A percentile compares a stretch with the other conserved stretches of the same genome.
Conservation (phyloP, 345 rosid genomes). For the Crucihimalaya himalaica region DNA sequence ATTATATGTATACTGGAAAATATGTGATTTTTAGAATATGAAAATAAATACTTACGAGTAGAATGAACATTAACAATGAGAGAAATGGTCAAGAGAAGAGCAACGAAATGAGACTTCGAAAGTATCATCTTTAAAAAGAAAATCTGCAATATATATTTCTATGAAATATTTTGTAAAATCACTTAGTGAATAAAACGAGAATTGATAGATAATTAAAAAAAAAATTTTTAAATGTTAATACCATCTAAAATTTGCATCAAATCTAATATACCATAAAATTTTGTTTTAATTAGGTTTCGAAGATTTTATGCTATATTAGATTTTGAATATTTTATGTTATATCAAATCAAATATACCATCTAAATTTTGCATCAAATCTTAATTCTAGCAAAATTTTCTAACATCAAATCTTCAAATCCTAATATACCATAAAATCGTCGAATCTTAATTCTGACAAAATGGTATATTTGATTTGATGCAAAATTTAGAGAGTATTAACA, state of each 20-base stretch:
- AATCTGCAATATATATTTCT: background rate
- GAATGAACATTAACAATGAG: background rate
- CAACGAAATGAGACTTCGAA: background rate
- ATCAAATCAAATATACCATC: no score
- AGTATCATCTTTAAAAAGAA: background rate
- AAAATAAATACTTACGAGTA: slow-evolving; percentile 2
- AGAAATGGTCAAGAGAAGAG: background rate
- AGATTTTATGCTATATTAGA: no score
- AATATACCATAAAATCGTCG: no score
- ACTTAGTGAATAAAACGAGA: background rate
- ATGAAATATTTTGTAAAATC: background rate
- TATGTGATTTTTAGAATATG: background rate
- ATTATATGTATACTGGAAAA: background rate
- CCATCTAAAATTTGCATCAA: background rate
- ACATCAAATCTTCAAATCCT: no score
- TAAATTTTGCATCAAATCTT: no score
- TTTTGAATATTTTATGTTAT: no score
- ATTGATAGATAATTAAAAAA: background rate
- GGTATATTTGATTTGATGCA: no score
- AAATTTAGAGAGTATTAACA: no score
- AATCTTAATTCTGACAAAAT: no score
- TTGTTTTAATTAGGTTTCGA: no score
- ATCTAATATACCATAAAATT: background rate
- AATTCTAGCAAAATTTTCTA: no score
- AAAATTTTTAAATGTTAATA: background rate